Evolutionary conservation across 2,329 filamentous ascomycete species (phyloP), one percentile per base, ranked within the genome.

Genomic region (Trichoderma citrinoviride): DNA sequence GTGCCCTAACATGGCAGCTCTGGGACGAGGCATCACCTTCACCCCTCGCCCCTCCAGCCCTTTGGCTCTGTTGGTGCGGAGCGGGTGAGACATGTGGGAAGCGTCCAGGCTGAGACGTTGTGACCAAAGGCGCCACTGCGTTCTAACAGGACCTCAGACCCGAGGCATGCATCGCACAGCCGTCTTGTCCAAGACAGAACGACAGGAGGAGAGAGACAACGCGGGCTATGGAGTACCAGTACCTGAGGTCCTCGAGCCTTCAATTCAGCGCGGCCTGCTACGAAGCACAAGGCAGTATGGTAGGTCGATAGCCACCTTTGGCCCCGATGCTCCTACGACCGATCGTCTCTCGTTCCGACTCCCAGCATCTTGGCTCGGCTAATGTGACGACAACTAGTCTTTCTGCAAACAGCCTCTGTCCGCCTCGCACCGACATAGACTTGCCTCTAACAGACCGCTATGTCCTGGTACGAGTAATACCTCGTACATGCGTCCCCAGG

Each of bases 131-230:
- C 60, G 64, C 64, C 27, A 44, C 64, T 15, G n/a, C 43, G 17
- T 49, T 57, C 25, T 47, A 15, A 50, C 49, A 55, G 49, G 49
- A 54, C 50, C 43, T 62, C 43, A 55, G 47, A 56, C 64, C 64
- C 52, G 60, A 66, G 23, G 54, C 47, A 52, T 56, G 64, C 60
- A 66, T 64, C 52, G 14, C 44, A 66, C 44, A 64, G 46, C 50
- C 58, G 53, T 25, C n/a, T 27, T 19, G 27, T 44, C 60, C 43
- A 66, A 61, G 57, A 63, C 58, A 37, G 50, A 56, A 50, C 64
- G 21, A 65, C 64, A 17, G 19, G 3, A 54, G 37, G 21, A 46
- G 46, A 62, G 47, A 62, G 49, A 54, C 49, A 62, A 27, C 14
- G 25, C 37, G 40, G 49, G 27, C n/a, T 46, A 37, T 53, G 49